Base-by-base conservation (phyloP, 2,329 filamentous ascomycete genomes). In the Proliferodiscus dingleyae region DNA sequence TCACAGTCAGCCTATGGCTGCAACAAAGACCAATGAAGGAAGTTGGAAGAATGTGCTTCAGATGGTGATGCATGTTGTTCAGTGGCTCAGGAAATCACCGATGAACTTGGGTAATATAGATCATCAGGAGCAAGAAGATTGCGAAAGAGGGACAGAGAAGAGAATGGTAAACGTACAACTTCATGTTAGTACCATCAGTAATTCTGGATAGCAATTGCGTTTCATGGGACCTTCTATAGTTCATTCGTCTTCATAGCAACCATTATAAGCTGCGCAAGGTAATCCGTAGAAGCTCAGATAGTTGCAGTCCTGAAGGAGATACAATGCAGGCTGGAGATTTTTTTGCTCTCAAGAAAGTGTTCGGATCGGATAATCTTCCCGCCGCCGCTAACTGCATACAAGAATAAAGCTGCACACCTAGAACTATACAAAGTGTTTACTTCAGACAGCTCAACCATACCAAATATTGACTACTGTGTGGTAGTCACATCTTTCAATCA, bases 1-100 rank as follows among this genome's bases (percentile, higher is more conserved):
- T 41, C 21, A 5, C n/a, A 10, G 44, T 46, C 33, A 46, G 44
- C 39, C 8, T 21, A 21, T 33, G 30, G 24, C 28, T 22, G 45
- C 37, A 37, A 43, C 43, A 29, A 49, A 53, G 43, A 52, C 57
- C 24, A 41, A 5, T 18, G 37, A 8, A 24, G 19, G 21, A 22
- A n/a, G 16, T 38, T 18, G 29, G 24, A 37, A 26, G 48, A 19
- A 43, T 36, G 45, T 60, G 70, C 68, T 81, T 78, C 81, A 85
- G 81, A 85, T 85, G 81, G 81, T 85, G 82, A 80, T 85, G 81
- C 81, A 85, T 85, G 81, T 83, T 60, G 61, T 64, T 61, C 54
- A 59, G 48, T 63, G 61, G 61, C 58, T 63, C 62, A 65, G 59
- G 61, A 53, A 49, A 56, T 65, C 62, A 54, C 62, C 60, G 51